A percentile compares a stretch with the other conserved stretches of the same genome.
phyloP scores from a whole-genome alignment of 2,329 filamentous ascomycete species.

The Neofusicoccum laricinum region DNA sequence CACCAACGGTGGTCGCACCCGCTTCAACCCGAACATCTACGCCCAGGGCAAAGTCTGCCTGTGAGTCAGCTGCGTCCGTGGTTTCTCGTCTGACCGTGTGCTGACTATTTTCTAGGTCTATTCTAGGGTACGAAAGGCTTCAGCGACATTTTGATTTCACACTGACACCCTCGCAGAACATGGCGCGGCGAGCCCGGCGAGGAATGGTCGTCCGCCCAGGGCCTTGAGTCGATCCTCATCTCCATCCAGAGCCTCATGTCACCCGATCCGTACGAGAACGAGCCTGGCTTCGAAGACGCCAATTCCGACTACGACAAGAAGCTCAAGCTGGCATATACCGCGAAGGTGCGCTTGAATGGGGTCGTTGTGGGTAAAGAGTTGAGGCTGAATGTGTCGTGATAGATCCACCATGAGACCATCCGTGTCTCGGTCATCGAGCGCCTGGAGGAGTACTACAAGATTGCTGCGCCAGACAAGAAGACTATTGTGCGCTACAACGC shows the following conservation, averaged over 20 bases:
- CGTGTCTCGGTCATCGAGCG: slow-evolving; percentile 83
- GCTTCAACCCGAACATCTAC: slow-evolving; percentile 98
- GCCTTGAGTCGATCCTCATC: slow-evolving; percentile 87
- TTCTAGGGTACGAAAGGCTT: slow-evolving; percentile 64
- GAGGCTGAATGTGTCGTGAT: slow-evolving; percentile 17
- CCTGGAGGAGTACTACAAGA: slow-evolving; percentile 73
- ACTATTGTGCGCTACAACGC: slow-evolving; percentile 47
- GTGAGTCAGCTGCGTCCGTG: slow-evolving; percentile 50
- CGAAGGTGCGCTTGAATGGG: slow-evolving; percentile 59
- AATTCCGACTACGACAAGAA: slow-evolving; percentile 67
- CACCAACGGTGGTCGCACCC: slow-evolving; percentile 81
- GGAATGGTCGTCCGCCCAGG: slow-evolving; percentile 95
- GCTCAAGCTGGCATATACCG: slow-evolving; percentile 70
- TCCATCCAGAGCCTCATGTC: slow-evolving; percentile 98
- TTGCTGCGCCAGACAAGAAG: slow-evolving; percentile 41
- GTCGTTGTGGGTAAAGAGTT: background rate
- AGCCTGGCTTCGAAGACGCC: slow-evolving; percentile 84
- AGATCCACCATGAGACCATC: slow-evolving; percentile 90
- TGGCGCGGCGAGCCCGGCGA: slow-evolving; percentile 90
- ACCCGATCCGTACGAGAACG: slow-evolving; percentile 89
- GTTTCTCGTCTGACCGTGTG: background rate
- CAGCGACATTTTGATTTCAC: slow-evolving; percentile 17
- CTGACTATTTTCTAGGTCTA: slow-evolving; percentile 58
- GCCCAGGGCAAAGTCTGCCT: slow-evolving; percentile 87
- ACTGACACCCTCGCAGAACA: slow-evolving; percentile 58